Evolutionary conservation across 805 yeast genomes (phyloP).

Genomic region (Yarrowia alimentaria): DNA sequence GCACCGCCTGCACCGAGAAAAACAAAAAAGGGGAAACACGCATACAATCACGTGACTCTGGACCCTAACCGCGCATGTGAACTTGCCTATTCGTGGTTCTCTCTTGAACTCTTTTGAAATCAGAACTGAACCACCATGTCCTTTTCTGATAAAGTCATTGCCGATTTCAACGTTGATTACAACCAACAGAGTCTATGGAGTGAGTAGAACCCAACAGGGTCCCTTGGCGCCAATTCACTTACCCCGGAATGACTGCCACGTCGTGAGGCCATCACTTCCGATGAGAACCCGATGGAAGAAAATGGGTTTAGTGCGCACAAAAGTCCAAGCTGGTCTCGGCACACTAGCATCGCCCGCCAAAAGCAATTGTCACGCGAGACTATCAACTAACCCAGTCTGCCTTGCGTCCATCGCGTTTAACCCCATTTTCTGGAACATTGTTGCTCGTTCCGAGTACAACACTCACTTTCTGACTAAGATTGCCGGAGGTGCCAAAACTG

Average conservation of each 20-base stretch:
- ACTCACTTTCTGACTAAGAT: slow-evolving; percentile 73
- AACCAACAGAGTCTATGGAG: slow-evolving; percentile 21
- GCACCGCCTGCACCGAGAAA: no score
- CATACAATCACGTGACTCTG: background rate
- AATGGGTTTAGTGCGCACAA: no score
- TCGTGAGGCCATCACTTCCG: background rate
- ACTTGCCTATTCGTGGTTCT: background rate
- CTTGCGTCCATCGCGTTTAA: slow-evolving; percentile 76
- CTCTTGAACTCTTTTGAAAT: background rate
- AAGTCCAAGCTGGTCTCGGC: no score
- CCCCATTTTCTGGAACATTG: slow-evolving; percentile 94
- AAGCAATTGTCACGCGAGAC: no score
- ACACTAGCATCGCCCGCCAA: no score
- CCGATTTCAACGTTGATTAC: slow-evolving; percentile 25
- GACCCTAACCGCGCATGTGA: slow-evolving; percentile 28
- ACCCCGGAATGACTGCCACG: background rate
- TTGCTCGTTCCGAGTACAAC: slow-evolving; percentile 79
- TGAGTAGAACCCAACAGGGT: no score
- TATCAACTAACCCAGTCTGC: slow-evolving; percentile 42
- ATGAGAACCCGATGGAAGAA: slow-evolving; percentile 2
- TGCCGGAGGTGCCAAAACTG: slow-evolving; percentile 60
- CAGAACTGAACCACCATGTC: slow-evolving; percentile 8
- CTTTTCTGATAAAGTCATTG: slow-evolving; percentile 10
- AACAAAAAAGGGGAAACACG: no score
- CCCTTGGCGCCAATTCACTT: background rate